Conservation (phyloP, 805 yeast genomes). For the Wickerhamiella kazuoi region DNA sequence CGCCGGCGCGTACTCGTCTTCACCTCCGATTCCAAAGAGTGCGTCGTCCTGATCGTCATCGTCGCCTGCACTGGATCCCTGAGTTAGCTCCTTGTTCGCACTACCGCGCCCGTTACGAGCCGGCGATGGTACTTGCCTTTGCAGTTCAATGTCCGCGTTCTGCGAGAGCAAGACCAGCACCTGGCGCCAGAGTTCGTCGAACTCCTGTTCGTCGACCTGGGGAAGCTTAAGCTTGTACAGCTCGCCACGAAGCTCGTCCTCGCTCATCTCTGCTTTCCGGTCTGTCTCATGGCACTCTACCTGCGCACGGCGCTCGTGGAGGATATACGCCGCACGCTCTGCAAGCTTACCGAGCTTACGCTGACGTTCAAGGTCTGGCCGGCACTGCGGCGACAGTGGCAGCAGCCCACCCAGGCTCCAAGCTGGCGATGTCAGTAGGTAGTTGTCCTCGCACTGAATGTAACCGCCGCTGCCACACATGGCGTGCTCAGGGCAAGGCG, state of each 20-base stretch:
- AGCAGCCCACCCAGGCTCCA: slow-evolving; percentile 37
- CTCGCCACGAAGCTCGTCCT: slow-evolving; percentile 15
- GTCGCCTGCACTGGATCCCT: slow-evolving; percentile 7
- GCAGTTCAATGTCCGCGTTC: slow-evolving; percentile 28
- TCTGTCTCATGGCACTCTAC: slow-evolving; percentile 34
- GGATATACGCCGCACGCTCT: slow-evolving; percentile 43
- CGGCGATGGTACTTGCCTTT: slow-evolving; percentile 48
- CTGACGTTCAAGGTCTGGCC: slow-evolving; percentile 55
- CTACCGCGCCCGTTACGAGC: slow-evolving; percentile 4
- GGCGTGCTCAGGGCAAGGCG: slow-evolving; percentile 68
- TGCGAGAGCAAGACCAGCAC: slow-evolving; percentile 47
- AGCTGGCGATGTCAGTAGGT: slow-evolving; percentile 34
- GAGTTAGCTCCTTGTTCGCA: slow-evolving; percentile 3
- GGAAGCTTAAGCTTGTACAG: slow-evolving; percentile 13
- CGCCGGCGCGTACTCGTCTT: slow-evolving; percentile 1
- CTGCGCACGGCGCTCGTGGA: slow-evolving; percentile 53
- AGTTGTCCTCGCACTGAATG: slow-evolving; percentile 57
- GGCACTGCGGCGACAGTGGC: slow-evolving; percentile 49
- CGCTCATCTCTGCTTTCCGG: slow-evolving; percentile 21
- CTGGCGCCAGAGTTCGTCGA: slow-evolving; percentile 55
- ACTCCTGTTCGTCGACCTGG: slow-evolving; percentile 33
- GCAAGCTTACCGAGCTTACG: slow-evolving; percentile 49
- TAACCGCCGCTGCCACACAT: slow-evolving; percentile 45
- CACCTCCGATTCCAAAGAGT: not conserved
- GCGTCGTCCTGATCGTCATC: not conserved